phyloP scores from a whole-genome alignment of 352 stramenopile species.

The Phytophthora ohioensis region DNA sequence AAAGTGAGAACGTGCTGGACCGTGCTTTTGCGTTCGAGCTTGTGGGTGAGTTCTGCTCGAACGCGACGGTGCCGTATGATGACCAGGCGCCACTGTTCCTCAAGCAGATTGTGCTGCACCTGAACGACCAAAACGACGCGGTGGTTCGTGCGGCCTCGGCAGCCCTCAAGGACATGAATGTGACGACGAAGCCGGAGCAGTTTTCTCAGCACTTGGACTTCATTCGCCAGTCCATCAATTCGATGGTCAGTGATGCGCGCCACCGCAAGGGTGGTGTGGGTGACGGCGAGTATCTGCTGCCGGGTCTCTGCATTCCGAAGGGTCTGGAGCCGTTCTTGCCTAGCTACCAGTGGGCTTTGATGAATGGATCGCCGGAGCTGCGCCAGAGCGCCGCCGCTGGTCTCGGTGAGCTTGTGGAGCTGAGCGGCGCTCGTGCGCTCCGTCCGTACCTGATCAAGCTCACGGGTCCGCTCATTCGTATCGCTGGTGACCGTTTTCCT shows the following conservation, averaged over 20 bases:
- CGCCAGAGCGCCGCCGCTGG: constrained; percentile 93
- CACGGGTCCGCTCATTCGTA: constrained; percentile 97
- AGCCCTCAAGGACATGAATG: constrained; percentile 94
- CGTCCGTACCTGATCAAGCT: constrained; percentile 99
- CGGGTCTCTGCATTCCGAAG: constrained; percentile 84
- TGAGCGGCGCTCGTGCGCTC: constrained; percentile 89
- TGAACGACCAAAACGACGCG: constrained; percentile 93
- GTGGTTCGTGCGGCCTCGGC: constrained; percentile 92
- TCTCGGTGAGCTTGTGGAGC: constrained; percentile 96
- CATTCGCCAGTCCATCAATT: constrained; percentile 97
- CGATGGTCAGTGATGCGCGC: constrained; percentile 96
- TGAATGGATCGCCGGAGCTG: constrained; percentile 93
- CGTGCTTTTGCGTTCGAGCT: constrained; percentile 93
- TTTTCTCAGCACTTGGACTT: constrained; percentile 97
- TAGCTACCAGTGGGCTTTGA: constrained; percentile 98
- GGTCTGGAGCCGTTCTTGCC: constrained; percentile 97
- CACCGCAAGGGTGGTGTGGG: constrained; percentile 93
- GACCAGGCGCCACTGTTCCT: constrained; percentile 96
- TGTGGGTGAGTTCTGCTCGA: constrained; percentile 89
- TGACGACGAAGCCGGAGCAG: constrained; percentile 92
- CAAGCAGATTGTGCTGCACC: constrained; percentile 95
- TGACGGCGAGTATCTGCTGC: constrained; percentile 80
- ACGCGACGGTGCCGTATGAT: constrained; percentile 91
- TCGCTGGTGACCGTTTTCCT: constrained; percentile 99
- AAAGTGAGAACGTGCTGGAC: constrained; percentile 87